Percentiles rank a stretch among this genome's conserved stretches.
Evolutionary conservation across 805 yeast genomes (phyloP).

Genomic region (Starmerella kuoi): DNA sequence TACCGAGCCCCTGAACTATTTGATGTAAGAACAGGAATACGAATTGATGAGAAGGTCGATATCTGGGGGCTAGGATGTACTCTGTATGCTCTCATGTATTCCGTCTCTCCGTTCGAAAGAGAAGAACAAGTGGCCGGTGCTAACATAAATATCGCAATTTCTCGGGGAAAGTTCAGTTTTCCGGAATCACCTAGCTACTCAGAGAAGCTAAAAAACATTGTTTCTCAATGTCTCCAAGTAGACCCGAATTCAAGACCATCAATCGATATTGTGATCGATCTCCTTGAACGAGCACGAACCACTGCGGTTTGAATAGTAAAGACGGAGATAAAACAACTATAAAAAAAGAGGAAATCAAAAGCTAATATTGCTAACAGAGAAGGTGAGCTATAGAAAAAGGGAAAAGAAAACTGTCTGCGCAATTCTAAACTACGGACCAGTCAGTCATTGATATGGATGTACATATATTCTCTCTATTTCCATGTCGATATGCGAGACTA

Average conservation of each 20-base stretch:
- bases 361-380: not conserved
- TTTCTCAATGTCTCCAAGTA: conserved; percentile 47
- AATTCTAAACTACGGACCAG: no score
- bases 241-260: conserved; percentile 53
- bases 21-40: conserved; percentile 57
- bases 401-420: no score
- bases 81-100: conserved; percentile 63
- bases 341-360: not conserved
- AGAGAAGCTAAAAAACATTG: conserved; percentile 42
- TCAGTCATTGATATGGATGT: no score
- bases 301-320: not conserved
- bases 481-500: no score
- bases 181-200: conserved; percentile 46
- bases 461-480: no score
- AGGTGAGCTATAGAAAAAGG: no score
- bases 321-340: not conserved
- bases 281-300: conserved; percentile 3
- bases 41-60: conserved; percentile 63
- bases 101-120: conserved; percentile 76
- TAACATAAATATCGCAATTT: conserved; percentile 61
- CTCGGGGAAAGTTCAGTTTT: conserved; percentile 49
- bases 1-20: conserved; percentile 85
- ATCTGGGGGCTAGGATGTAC: conserved; percentile 89
- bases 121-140: conserved; percentile 75
- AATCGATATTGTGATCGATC: conserved; percentile 42